Conservation (phyloP, 2,329 filamentous ascomycete genomes). For the Aspergillus chevalieri region DNA sequence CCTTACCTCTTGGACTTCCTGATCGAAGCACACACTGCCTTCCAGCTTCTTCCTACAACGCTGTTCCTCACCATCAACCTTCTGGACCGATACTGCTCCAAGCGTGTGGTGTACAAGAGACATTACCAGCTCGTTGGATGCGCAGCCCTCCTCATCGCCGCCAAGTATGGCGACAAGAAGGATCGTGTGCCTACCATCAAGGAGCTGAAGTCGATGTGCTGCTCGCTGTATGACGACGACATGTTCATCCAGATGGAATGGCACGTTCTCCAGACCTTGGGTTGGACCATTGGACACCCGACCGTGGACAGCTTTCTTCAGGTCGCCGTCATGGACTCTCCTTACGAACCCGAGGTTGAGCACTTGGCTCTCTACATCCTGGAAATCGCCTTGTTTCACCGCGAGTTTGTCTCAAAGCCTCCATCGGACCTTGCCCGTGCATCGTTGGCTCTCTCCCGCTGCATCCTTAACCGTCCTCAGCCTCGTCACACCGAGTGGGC, state of each 20-base stretch:
- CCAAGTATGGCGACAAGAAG: conserved; percentile 98
- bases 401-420: conserved; percentile 89
- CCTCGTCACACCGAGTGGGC: conserved; percentile 70
- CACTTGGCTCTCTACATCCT: conserved; percentile 92
- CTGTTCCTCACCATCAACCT: conserved; percentile 95
- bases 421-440: conserved; percentile 87
- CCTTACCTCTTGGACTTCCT: conserved; percentile 97
- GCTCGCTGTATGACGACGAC: conserved; percentile 93
- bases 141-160: conserved; percentile 88
- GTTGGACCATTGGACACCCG: conserved; percentile 93
- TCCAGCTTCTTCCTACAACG: conserved; percentile 87
- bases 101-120: conserved; percentile 95
- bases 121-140: conserved; percentile 98
- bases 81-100: conserved; percentile 94
- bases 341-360: conserved; percentile 79
- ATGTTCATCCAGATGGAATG: conserved; percentile 99
- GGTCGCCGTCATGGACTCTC: conserved; percentile 69
- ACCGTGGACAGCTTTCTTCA: conserved; percentile 93
- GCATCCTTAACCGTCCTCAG: conserved; percentile 75
- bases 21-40: conserved; percentile 92
- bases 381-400: conserved; percentile 92
- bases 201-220: conserved; percentile 99
- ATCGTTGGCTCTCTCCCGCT: conserved; percentile 76
- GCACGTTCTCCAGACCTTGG: conserved; percentile 95
- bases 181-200: conserved; percentile 95